These are phyloP conservation scores for Syzygium jambos DNA, from an alignment of 345 rosid genomes.

Conservation along the genomic window DNA sequence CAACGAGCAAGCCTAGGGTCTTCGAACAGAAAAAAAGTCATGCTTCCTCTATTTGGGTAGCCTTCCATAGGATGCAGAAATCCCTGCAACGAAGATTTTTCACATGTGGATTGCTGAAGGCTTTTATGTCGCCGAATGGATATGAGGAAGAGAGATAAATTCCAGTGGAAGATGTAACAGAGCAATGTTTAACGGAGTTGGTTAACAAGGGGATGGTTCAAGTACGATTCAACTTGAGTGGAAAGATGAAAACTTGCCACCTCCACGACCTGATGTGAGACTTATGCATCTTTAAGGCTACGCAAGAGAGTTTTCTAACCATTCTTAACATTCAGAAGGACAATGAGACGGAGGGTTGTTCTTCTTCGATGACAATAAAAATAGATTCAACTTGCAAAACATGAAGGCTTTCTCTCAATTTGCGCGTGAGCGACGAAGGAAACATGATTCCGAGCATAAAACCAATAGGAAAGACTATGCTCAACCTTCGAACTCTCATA, in stretches of 20 bases:
- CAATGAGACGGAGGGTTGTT: neutral
- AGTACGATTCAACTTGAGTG: conserved; percentile 9
- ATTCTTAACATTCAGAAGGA: neutral
- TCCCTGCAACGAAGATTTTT: conserved; percentile 21
- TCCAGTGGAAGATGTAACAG: conserved; percentile 15
- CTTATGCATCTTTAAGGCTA: conserved; percentile 16
- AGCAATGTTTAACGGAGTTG: conserved; percentile 19
- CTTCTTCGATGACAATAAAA: neutral
- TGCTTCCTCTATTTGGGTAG: conserved; percentile 24
- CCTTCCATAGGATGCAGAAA: conserved; percentile 26
- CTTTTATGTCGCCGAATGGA: neutral
- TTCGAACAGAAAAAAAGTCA: neutral
- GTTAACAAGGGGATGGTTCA: conserved; percentile 25
- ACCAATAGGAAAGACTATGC: neutral
- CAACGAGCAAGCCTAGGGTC: too few relatives aligned
- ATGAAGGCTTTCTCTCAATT: neutral
- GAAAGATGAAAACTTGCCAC: conserved; percentile 21
- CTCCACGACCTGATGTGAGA: conserved; percentile 38
- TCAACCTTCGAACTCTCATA: conserved; percentile 25
- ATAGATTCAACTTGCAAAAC: neutral
- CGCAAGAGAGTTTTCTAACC: conserved; percentile 11
- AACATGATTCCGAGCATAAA: neutral
- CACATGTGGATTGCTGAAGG: conserved; percentile 44
- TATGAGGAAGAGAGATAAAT: neutral
- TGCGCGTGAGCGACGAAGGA: neutral